A percentile compares a stretch with the other conserved stretches of the same genome.
Evolutionary conservation across 2,329 filamentous ascomycete species (phyloP).

Genomic region (Diaporthe nobilis): DNA sequence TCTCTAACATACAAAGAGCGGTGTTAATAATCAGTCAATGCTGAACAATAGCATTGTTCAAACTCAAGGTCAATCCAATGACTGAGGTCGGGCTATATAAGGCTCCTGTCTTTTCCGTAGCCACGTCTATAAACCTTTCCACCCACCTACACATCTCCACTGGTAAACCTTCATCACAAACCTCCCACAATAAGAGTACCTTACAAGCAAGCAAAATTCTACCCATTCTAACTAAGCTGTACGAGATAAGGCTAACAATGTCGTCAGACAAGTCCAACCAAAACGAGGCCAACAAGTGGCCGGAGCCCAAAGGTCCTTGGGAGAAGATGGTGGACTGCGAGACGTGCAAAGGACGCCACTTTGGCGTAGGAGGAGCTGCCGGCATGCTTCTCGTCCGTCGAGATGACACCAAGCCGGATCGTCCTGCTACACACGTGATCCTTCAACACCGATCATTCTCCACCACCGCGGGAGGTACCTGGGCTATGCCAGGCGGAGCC

Average conservation of each 20-base stretch:
- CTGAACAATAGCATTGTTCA: background rate
- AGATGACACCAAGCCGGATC: background rate
- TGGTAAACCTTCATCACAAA: background rate
- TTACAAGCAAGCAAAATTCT: background rate
- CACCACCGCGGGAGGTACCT: slow-evolving; percentile 6
- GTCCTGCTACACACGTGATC: background rate
- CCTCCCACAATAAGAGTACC: background rate
- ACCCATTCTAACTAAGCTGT: background rate
- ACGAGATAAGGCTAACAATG: background rate
- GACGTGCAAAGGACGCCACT: slow-evolving; percentile 1
- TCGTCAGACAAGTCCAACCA: background rate
- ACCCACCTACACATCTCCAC: too few species aligned
- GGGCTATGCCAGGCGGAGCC: slow-evolving; percentile 30
- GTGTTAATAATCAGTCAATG: background rate
- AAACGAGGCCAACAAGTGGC: background rate
- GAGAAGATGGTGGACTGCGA: background rate
- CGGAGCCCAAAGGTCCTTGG: background rate
- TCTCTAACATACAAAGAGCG: background rate
- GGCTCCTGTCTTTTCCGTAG: background rate
- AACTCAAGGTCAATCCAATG: background rate
- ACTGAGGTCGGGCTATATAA: background rate
- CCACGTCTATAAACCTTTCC: background rate
- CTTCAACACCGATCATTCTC: background rate
- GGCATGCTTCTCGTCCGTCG: slow-evolving; percentile 35
- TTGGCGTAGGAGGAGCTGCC: slow-evolving; percentile 20